A percentile compares a stretch with the other conserved stretches of the same genome.
phyloP scores from a whole-genome alignment of 805 yeast species.

The Cyberlindnera sargentensis region DNA sequence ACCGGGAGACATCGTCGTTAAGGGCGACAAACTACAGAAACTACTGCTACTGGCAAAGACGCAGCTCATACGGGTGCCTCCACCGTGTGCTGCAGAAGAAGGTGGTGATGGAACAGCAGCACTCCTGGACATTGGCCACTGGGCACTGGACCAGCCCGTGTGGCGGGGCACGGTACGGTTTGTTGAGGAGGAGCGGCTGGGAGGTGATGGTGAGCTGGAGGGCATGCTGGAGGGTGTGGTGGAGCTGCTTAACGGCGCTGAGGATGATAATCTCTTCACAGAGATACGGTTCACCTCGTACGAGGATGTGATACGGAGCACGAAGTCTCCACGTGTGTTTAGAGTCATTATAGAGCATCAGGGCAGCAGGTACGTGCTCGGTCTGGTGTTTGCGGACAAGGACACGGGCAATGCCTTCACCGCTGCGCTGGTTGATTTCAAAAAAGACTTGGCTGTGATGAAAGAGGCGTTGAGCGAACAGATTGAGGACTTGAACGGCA shows the following conservation, averaged over 20 bases:
- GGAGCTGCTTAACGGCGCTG: conserved; percentile 8
- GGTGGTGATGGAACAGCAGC: background rate
- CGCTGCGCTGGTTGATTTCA: conserved; percentile 2
- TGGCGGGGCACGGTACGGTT: conserved; percentile 30
- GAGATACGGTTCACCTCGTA: conserved; percentile 25
- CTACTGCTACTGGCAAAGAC: conserved; percentile 6
- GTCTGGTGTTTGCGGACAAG: conserved; percentile 31
- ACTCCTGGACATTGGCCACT: conserved; percentile 12
- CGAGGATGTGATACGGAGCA: conserved; percentile 25
- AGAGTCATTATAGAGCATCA: conserved; percentile 29
- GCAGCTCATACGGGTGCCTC: conserved; percentile 12
- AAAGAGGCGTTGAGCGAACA: background rate
- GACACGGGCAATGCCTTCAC: conserved; percentile 8
- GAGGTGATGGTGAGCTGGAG: background rate
- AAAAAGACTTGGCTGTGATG: background rate
- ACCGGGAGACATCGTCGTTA: background rate
- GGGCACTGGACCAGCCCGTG: conserved; percentile 29
- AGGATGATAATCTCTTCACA: conserved; percentile 28
- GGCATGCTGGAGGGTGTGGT: conserved; percentile 1
- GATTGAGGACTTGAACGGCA: conserved; percentile 1
- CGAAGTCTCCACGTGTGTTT: conserved; percentile 23
- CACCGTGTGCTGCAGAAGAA: conserved; percentile 2
- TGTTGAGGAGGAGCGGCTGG: conserved; percentile 20
- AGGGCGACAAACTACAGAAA: conserved; percentile 2
- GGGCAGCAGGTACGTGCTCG: conserved; percentile 31